These are phyloP conservation scores for Hericium alpestre DNA, from an alignment of 768 basidiomycete species.

Conservation along the genomic window DNA sequence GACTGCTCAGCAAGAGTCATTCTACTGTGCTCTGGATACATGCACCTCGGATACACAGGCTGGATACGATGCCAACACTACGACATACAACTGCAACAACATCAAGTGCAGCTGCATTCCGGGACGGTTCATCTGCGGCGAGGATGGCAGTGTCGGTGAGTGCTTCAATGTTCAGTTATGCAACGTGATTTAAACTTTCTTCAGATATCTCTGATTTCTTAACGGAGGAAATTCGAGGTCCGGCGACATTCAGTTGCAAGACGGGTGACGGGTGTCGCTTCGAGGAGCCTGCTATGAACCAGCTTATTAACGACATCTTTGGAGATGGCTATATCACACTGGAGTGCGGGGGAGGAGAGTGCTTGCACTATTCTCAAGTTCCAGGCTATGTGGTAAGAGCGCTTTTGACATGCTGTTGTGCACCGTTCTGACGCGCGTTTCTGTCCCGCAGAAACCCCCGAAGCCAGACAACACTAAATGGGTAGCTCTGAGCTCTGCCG, in stretches of 20 bases:
- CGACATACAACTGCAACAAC: slow-evolving; percentile 69
- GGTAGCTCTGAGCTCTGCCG: slow-evolving; percentile 77
- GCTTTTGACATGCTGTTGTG: background rate
- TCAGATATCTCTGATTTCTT: slow-evolving; percentile 92
- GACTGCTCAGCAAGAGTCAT: slow-evolving; percentile 89
- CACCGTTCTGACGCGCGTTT: background rate
- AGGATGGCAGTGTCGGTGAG: slow-evolving; percentile 86
- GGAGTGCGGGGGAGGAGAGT: slow-evolving; percentile 83
- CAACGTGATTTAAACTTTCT: background rate
- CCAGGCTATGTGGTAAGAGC: slow-evolving; percentile 71
- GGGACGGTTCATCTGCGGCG: slow-evolving; percentile 88
- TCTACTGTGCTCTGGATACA: slow-evolving; percentile 79
- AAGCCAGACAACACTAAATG: slow-evolving; percentile 76
- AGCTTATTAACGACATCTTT: slow-evolving; percentile 86
- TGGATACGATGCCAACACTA: slow-evolving; percentile 60
- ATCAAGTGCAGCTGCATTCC: slow-evolving; percentile 92
- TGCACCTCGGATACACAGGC: slow-evolving; percentile 43
- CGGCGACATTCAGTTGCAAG: slow-evolving; percentile 75
- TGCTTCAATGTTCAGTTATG: slow-evolving; percentile 7
- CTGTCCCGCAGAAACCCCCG: slow-evolving; percentile 44
- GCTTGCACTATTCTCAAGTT: slow-evolving; percentile 85
- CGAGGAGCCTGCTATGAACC: slow-evolving; percentile 95
- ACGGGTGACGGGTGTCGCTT: slow-evolving; percentile 72
- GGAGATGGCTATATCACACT: slow-evolving; percentile 87
- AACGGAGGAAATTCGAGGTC: slow-evolving; percentile 80